phyloP scores from a whole-genome alignment of 2,329 filamentous ascomycete species.

The Ophiostoma ulmi region DNA sequence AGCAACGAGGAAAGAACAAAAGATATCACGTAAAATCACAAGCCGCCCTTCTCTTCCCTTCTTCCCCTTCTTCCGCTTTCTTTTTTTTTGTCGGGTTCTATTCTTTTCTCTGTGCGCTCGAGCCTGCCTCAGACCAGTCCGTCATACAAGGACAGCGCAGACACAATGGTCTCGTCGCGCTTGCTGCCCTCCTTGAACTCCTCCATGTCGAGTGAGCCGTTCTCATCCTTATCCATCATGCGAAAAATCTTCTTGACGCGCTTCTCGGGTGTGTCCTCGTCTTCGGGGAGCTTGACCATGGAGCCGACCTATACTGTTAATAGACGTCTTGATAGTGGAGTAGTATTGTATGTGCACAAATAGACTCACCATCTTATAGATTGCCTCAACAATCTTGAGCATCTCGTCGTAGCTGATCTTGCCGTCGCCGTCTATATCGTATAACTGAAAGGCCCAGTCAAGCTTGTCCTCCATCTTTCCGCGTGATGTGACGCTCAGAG shows the following conservation, averaged over 20 bases:
- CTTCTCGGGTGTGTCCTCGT: conserved; percentile 98
- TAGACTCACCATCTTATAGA: conserved; percentile 89
- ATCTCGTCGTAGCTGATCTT: conserved; percentile 99
- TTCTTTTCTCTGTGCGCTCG: background rate
- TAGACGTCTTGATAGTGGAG: background rate
- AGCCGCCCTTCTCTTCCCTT: conserved; percentile 1
- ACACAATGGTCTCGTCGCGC: conserved; percentile 97
- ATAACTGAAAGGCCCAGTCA: conserved; percentile 98
- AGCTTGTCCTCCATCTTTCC: conserved; percentile 99
- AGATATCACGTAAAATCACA: conserved; percentile 14
- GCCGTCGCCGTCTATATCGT: conserved; percentile 97
- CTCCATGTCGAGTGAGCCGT: conserved; percentile 90
- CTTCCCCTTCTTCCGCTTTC: background rate
- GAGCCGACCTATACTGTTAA: conserved; percentile 68
- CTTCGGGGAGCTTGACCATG: conserved; percentile 97
- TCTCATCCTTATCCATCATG: conserved; percentile 99
- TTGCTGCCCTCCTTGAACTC: conserved; percentile 99
- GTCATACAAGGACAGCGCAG: conserved; percentile 91
- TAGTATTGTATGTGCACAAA: background rate
- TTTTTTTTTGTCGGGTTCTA: background rate
- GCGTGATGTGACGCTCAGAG: conserved; percentile 89
- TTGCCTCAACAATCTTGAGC: conserved; percentile 96
- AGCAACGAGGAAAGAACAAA: conserved; percentile 13
- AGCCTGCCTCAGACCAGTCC: conserved; percentile 67
- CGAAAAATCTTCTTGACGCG: conserved; percentile 96